phyloP scores from a whole-genome alignment of 305 asterid species.

The Fraxinus latifolia region DNA sequence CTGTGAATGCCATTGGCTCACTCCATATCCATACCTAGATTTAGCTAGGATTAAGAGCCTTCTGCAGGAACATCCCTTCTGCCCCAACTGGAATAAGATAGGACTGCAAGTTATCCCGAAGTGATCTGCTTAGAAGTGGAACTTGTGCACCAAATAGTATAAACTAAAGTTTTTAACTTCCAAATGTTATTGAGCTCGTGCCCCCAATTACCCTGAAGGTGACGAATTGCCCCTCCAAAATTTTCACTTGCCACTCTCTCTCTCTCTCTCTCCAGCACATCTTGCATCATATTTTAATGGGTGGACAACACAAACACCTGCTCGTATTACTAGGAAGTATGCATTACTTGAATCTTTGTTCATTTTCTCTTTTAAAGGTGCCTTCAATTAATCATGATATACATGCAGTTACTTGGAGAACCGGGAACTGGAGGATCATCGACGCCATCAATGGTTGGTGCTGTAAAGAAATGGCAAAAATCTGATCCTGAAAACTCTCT shows the following conservation, averaged over 20 bases:
- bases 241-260: not conserved
- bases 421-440: slow-evolving; percentile 98
- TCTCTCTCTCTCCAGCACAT: not conserved
- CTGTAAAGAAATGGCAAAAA: slow-evolving; percentile 95
- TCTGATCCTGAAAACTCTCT: slow-evolving; percentile 66
- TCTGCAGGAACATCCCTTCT: not conserved
- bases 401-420: slow-evolving; percentile 85
- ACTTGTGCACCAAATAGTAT: not conserved
- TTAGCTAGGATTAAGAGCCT: not conserved
- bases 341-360: not conserved
- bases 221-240: not conserved
- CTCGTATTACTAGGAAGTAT: not conserved
- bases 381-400: slow-evolving; percentile 22
- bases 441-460: slow-evolving; percentile 96
- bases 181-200: not conserved
- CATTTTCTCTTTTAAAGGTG: slow-evolving; percentile 24
- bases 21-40: not conserved
- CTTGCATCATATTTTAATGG: slow-evolving; percentile 1
- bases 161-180: not conserved
- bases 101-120: not conserved
- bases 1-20: not conserved
- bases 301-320: not conserved
- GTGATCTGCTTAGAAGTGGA: not conserved
- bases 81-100: not conserved
- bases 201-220: not conserved